These are phyloP conservation scores for Termitomyces bulborhizus DNA, from an alignment of 768 basidiomycete species.

Conservation along the genomic window DNA sequence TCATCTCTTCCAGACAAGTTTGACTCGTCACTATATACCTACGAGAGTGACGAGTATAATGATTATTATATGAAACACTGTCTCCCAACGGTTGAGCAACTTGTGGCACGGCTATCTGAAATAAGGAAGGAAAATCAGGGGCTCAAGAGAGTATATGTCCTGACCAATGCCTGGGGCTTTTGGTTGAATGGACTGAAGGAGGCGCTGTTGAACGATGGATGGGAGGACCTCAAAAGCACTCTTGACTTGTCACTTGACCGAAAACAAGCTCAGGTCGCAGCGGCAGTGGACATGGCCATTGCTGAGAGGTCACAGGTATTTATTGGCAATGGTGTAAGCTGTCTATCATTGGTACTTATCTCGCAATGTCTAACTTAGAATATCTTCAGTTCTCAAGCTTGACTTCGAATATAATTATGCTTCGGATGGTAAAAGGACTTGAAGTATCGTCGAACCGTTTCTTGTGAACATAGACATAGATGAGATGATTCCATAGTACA, in stretches of 20 bases:
- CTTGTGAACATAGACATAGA: conserved; percentile 22
- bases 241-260: conserved; percentile 33
- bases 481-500: neutral
- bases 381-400: conserved; percentile 39
- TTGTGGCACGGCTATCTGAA: conserved; percentile 27
- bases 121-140: conserved; percentile 22
- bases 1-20: conserved; percentile 36
- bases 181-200: conserved; percentile 31
- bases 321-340: conserved; percentile 53
- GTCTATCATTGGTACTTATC: neutral
- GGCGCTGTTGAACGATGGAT: conserved; percentile 39
- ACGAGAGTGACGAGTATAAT: conserved; percentile 12
- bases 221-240: conserved; percentile 40
- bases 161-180: conserved; percentile 47
- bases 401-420: conserved; percentile 43
- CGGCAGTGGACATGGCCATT: conserved; percentile 57
- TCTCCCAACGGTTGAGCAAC: conserved; percentile 29
- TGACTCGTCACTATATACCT: conserved; percentile 18
- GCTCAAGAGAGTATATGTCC: conserved; percentile 25
- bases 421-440: conserved; percentile 37
- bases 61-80: conserved; percentile 32
- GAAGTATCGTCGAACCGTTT: conserved; percentile 32
- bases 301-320: conserved; percentile 54
- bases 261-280: conserved; percentile 40
- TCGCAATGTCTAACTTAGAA: neutral